Evolutionary conservation across 2,329 filamentous ascomycete genomes (phyloP), one percentile per base, ranked within the genome.

Genomic region (Cladosporium colombiae): DNA sequence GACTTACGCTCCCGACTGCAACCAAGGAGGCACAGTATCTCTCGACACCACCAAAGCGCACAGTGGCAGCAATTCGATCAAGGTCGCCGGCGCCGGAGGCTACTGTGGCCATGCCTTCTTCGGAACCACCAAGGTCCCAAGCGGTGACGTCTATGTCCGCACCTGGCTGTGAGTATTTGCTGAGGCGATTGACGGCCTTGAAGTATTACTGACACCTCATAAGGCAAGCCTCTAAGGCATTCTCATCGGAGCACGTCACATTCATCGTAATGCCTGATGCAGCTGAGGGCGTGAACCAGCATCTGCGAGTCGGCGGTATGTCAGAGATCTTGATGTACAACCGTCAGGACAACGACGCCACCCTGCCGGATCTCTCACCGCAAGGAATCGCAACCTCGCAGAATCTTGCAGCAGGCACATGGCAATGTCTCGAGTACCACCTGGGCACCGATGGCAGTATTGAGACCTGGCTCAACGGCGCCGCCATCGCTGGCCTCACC

Each of bases 261-360:
- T 88, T 88, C 79, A 88, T 88, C 77, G 87, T 85, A 23, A 87
- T 88, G 85, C 83, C 85, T 2, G 86, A 88, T 76, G 78, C 84
- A 0, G 79, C 83, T 1, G 84, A 85, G 67, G 84, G 82, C 66
- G 14, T 23, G 2, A 82, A 83, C 63, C 88, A 88, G 76, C 85
- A 88, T 71, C 83, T 88, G 35, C 85, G 86, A 65, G 87, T 88
- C 66, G 85, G 86, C 52, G 86, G 85, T 5, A 86, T 88, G 75
- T 83, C 77, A 77, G 81, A 83, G 68, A 88, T 88, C 72, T 76
- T 88, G 37, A 88, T 88, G 85, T 88, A 84, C 80, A 88, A 88
- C 80, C 85, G 85, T 74, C 86, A 88, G 72, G 81, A 82, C 18
- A 85, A 88, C 74, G 86, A 88, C 67, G 86, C 86, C 0, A 88